Evolutionary conservation across 805 yeast species (phyloP).

Genomic region (Spathaspora gorwiae): DNA sequence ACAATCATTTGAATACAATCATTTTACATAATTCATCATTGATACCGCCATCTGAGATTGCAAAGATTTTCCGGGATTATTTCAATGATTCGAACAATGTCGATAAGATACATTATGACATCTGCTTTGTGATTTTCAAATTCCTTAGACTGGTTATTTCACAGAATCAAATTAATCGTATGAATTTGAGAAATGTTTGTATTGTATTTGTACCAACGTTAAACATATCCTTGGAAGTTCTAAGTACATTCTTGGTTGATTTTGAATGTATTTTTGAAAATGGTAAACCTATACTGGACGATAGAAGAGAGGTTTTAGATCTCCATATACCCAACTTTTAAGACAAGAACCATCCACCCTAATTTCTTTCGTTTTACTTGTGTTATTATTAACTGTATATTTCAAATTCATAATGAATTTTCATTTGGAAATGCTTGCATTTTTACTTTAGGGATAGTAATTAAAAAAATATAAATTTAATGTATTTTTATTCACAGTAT

Average conservation of each 20-base stretch:
- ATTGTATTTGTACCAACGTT: conserved; percentile 82
- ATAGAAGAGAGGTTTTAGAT: conserved; percentile 46
- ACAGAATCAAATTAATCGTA: conserved; percentile 63
- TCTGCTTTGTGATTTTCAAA: conserved; percentile 61
- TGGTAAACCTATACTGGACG: conserved; percentile 38
- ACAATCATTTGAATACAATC: conserved; percentile 24
- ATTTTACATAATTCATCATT: conserved; percentile 13
- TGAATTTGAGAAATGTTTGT: conserved; percentile 75
- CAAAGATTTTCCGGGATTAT: conserved; percentile 26
- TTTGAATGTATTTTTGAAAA: conserved; percentile 57
- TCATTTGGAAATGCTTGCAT: no score
- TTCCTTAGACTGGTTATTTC: conserved; percentile 62
- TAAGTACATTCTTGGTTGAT: conserved; percentile 58
- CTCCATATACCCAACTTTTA: conserved; percentile 48
- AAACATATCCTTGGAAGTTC: conserved; percentile 58
- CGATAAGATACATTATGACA: conserved; percentile 53
- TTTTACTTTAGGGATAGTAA: no score
- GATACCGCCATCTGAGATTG: conserved; percentile 18
- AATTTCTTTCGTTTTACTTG: no score
- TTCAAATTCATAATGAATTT: no score
- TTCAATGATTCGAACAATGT: conserved; percentile 32
- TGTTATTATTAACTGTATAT: no score
- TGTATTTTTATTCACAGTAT: no score
- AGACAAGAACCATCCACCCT: not conserved
- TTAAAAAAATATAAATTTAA: no score